A percentile compares a stretch with the other conserved stretches of the same genome.
Evolutionary conservation across 2,329 filamentous ascomycete species (phyloP).

Genomic region (Pseudocercospora fuligena): DNA sequence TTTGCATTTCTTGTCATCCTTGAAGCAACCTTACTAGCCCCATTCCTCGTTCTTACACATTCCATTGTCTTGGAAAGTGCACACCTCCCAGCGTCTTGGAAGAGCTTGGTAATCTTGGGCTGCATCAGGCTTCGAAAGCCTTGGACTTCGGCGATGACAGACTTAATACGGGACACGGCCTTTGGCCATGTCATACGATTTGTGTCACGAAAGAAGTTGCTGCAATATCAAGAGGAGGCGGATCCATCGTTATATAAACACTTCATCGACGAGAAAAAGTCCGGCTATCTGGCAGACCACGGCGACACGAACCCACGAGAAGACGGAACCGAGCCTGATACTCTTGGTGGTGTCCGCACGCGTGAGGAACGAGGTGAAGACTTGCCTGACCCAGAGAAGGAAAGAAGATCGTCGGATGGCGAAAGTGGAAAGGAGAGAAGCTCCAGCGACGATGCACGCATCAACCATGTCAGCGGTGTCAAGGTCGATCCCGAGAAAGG

Average conservation of each 20-base stretch:
- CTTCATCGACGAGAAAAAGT: constrained; percentile 57
- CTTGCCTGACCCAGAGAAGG: constrained; percentile 1
- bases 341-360: constrained; percentile 34
- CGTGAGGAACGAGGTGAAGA: constrained; percentile 28
- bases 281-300: constrained; percentile 53
- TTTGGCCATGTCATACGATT: constrained; percentile 54
- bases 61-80: background rate
- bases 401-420: constrained; percentile 27
- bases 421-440: constrained; percentile 1
- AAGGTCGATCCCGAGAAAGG: constrained; percentile 59
- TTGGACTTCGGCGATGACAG: constrained; percentile 32
- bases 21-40: background rate
- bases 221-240: constrained; percentile 55
- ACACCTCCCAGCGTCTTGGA: background rate
- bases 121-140: background rate
- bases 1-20: background rate
- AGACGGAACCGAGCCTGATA: constrained; percentile 37
- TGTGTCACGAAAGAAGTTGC: constrained; percentile 47
- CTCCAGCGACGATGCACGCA: constrained; percentile 9
- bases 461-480: constrained; percentile 49
- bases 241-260: constrained; percentile 55
- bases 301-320: constrained; percentile 46
- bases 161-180: constrained; percentile 51
- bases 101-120: background rate
- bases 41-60: background rate